phyloP scores from a whole-genome alignment of 2,329 filamentous ascomycete species.

The Teratosphaeria destructans region DNA sequence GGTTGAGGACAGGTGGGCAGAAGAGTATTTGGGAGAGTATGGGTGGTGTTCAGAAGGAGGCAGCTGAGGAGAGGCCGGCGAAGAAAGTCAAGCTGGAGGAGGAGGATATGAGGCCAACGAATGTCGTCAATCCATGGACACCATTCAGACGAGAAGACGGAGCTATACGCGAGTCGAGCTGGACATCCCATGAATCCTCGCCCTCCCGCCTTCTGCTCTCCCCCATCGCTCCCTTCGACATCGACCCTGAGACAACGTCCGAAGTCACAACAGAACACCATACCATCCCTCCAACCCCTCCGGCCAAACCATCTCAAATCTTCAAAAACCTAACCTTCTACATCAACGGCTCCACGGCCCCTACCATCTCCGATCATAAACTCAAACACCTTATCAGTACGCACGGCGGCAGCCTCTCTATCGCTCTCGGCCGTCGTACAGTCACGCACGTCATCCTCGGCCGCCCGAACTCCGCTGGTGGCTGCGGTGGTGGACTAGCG shows the following conservation, averaged over 20 bases:
- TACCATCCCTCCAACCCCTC: not conserved
- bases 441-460: slow-evolving; percentile 85
- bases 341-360: slow-evolving; percentile 78
- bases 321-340: slow-evolving; percentile 64
- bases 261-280: not conserved
- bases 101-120: slow-evolving; percentile 13
- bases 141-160: slow-evolving; percentile 21
- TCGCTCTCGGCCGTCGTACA: slow-evolving; percentile 58
- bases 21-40: slow-evolving; percentile 29
- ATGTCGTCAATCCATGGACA: slow-evolving; percentile 22
- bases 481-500: slow-evolving; percentile 65
- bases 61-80: slow-evolving; percentile 9
- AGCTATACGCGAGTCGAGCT: slow-evolving; percentile 21
- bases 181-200: slow-evolving; percentile 21
- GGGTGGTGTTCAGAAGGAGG: slow-evolving; percentile 11
- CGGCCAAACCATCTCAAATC: slow-evolving; percentile 13
- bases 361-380: slow-evolving; percentile 72
- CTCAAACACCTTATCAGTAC: slow-evolving; percentile 67
- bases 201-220: slow-evolving; percentile 20
- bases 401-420: slow-evolving; percentile 62
- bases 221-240: slow-evolving; percentile 8
- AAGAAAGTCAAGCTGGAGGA: slow-evolving; percentile 10
- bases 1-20: slow-evolving; percentile 38
- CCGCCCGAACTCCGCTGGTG: slow-evolving; percentile 38
- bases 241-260: not conserved